phyloP scores from a whole-genome alignment of 306 rosid species.

The Vigna nakashimae region DNA sequence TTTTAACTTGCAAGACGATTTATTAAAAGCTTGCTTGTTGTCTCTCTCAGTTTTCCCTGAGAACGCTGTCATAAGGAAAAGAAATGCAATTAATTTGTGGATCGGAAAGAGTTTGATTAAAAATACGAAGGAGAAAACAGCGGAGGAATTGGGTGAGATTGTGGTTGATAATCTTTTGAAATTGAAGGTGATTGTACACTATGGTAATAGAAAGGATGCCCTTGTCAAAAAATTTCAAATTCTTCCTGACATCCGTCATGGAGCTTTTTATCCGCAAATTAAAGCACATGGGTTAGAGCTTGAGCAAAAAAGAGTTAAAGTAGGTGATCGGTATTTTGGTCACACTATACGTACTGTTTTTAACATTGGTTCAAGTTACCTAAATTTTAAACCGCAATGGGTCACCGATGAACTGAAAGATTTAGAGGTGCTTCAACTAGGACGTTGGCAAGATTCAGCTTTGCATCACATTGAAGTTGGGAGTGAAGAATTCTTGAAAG shows the following conservation, averaged over 20 bases:
- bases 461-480: too few relatives aligned
- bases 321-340: too few relatives aligned
- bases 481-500: too few relatives aligned
- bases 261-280: too few relatives aligned
- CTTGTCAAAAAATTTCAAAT: not conserved
- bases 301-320: too few relatives aligned
- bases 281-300: too few relatives aligned
- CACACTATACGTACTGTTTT: too few relatives aligned
- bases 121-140: not conserved
- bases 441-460: too few relatives aligned
- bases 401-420: fast-evolving
- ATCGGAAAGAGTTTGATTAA: not conserved
- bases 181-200: not conserved
- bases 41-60: conserved; percentile 47
- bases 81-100: conserved; percentile 53
- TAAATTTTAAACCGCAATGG: too few relatives aligned
- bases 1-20: not conserved
- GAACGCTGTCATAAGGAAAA: conserved; percentile 47
- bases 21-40: not conserved
- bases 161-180: conserved; percentile 3
- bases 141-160: conserved; percentile 29
- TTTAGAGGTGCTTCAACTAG: too few relatives aligned
- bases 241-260: conserved; percentile 13
- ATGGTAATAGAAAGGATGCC: not conserved
- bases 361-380: too few relatives aligned